phyloP scores from a whole-genome alignment of 768 basidiomycete genomes.

The Termitomyces sp. region DNA sequence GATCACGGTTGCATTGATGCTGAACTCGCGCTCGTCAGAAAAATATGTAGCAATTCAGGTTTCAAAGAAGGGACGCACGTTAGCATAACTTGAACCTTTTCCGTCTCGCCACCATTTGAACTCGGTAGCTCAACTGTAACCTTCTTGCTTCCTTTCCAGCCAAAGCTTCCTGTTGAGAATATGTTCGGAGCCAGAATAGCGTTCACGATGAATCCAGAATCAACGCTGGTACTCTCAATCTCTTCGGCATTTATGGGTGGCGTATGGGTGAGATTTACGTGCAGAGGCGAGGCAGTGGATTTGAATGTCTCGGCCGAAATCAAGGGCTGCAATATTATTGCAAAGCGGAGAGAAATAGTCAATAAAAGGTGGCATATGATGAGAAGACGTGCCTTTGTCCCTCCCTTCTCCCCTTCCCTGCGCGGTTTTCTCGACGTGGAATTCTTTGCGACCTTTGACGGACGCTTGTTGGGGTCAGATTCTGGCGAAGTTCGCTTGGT shows the following conservation, averaged over 20 bases:
- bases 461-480: slow-evolving; percentile 30
- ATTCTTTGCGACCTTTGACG: slow-evolving; percentile 48
- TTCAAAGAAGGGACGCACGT: slow-evolving; percentile 40
- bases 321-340: slow-evolving; percentile 28
- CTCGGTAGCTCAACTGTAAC: slow-evolving; percentile 59
- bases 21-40: slow-evolving; percentile 17
- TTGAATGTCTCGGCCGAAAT: slow-evolving; percentile 51
- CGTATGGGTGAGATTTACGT: slow-evolving; percentile 58
- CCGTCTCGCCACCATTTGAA: slow-evolving; percentile 42
- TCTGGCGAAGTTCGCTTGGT: slow-evolving; percentile 43
- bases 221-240: slow-evolving; percentile 31
- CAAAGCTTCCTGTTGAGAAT: slow-evolving; percentile 74
- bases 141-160: slow-evolving; percentile 77
- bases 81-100: slow-evolving; percentile 69
- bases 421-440: slow-evolving; percentile 21
- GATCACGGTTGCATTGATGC: slow-evolving; percentile 72
- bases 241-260: slow-evolving; percentile 36
- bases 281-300: slow-evolving; percentile 61
- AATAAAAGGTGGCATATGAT: not conserved
- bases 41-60: not conserved
- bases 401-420: slow-evolving; percentile 40
- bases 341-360: not conserved
- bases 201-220: slow-evolving; percentile 57
- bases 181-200: slow-evolving; percentile 50
- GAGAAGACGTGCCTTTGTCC: slow-evolving; percentile 35